phyloP scores from a whole-genome alignment of 345 rosid genomes.

The Lumnitzera littorea region DNA sequence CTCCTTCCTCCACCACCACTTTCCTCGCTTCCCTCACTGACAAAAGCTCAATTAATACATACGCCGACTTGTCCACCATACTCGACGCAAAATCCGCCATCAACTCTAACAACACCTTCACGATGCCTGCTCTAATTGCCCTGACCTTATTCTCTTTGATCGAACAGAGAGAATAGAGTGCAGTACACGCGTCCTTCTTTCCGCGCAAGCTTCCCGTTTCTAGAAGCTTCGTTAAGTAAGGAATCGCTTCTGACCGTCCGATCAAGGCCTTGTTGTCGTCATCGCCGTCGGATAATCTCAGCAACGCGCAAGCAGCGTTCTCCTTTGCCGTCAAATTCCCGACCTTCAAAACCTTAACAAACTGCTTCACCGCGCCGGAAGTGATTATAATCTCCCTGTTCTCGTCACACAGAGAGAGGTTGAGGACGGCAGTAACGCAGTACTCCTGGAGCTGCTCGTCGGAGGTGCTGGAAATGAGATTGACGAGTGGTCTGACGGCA shows the following conservation, averaged over 20 bases:
- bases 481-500: slow-evolving; percentile 47
- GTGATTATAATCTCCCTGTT: slow-evolving; percentile 70
- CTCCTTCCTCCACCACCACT: slow-evolving; percentile 67
- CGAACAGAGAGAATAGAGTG: slow-evolving; percentile 86
- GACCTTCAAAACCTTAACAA: slow-evolving; percentile 61
- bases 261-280: slow-evolving; percentile 70
- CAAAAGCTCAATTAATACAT: slow-evolving; percentile 82
- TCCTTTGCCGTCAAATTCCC: slow-evolving; percentile 83
- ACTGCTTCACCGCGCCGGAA: slow-evolving; percentile 69
- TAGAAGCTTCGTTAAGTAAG: slow-evolving; percentile 69
- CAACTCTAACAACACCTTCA: slow-evolving; percentile 67
- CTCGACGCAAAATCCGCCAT: slow-evolving; percentile 48
- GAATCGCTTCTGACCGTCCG: slow-evolving; percentile 82
- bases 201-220: slow-evolving; percentile 79
- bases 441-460: slow-evolving; percentile 75
- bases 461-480: slow-evolving; percentile 64
- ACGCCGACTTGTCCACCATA: slow-evolving; percentile 93
- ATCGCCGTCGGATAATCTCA: slow-evolving; percentile 58
- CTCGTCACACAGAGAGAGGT: slow-evolving; percentile 74
- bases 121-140: slow-evolving; percentile 89
- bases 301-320: slow-evolving; percentile 84
- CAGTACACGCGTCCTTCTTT: slow-evolving; percentile 88
- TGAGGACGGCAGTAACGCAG: slow-evolving; percentile 79
- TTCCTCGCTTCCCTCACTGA: slow-evolving; percentile 72
- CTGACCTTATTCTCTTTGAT: slow-evolving; percentile 92